These are phyloP conservation scores for Phalaenopsis aphrodite DNA, from an alignment of 106 monocot species.

Conservation along the genomic window DNA sequence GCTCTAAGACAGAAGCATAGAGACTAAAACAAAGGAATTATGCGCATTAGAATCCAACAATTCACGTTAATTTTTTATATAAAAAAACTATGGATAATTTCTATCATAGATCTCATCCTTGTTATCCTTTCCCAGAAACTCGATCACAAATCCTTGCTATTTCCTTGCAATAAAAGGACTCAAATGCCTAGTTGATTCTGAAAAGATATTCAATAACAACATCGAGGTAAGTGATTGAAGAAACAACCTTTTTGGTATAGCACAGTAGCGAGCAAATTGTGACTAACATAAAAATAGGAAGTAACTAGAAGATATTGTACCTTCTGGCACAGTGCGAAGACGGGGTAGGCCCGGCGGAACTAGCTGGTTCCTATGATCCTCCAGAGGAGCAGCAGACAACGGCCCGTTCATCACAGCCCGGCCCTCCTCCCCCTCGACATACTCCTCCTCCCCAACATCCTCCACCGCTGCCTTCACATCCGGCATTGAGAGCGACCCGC, in stretches of 20 bases:
- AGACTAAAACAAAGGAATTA: no score
- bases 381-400: not conserved
- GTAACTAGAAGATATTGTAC: constrained; percentile 5
- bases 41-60: no score
- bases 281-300: not conserved
- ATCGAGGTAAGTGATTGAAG: not conserved
- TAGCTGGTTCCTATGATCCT: constrained; percentile 1
- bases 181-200: not conserved
- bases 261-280: not conserved
- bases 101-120: no score
- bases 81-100: no score
- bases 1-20: no score
- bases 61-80: no score
- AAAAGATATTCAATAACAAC: not conserved
- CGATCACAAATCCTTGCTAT: no score
- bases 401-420: constrained; percentile 6
- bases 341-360: constrained; percentile 21
- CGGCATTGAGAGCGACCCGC: constrained; percentile 36
- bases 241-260: not conserved
- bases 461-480: constrained; percentile 32
- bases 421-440: constrained; percentile 15
- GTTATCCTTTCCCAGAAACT: no score
- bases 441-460: constrained; percentile 13
- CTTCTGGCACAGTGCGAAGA: constrained; percentile 17
- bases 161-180: not conserved